Conservation (phyloP, 164 flowering plant genomes). For the Annona squamosa region DNA sequence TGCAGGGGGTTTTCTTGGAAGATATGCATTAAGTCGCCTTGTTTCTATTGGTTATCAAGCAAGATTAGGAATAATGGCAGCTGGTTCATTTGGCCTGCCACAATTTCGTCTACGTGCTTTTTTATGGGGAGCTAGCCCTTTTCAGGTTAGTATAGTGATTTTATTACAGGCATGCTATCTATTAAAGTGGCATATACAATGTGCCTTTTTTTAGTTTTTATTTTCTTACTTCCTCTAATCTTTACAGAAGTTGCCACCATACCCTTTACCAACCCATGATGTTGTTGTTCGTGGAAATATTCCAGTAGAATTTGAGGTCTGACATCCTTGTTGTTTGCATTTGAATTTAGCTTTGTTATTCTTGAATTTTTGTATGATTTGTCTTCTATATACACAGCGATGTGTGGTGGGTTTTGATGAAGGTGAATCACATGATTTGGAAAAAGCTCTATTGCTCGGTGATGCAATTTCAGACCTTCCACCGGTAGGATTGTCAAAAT, state of each 20-base stretch:
- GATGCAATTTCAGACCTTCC: slow-evolving; percentile 93
- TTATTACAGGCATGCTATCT: neutral
- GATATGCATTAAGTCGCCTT: slow-evolving; percentile 66
- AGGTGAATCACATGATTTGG: slow-evolving; percentile 17
- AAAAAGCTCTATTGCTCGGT: slow-evolving; percentile 35
- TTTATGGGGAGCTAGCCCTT: slow-evolving; percentile 78
- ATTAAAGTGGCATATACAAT: neutral
- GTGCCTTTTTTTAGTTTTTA: neutral
- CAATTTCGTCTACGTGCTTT: slow-evolving; percentile 79
- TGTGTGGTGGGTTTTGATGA: slow-evolving; percentile 46
- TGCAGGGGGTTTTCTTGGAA: slow-evolving; percentile 49
- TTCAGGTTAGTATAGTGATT: slow-evolving; percentile 25
- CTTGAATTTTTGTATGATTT: no score
- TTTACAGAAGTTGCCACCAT: slow-evolving; percentile 64
- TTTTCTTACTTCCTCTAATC: neutral
- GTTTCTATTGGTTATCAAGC: slow-evolving; percentile 62
- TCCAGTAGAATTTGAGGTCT: slow-evolving; percentile 69
- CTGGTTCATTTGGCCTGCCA: slow-evolving; percentile 87
- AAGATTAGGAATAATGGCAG: slow-evolving; percentile 71
- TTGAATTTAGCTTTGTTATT: neutral
- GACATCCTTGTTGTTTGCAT: neutral
- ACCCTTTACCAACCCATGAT: slow-evolving; percentile 76
- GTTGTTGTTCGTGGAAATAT: slow-evolving; percentile 44
- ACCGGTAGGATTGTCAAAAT: slow-evolving; percentile 23
- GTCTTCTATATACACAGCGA: slow-evolving; percentile 23